Evolutionary conservation across 495 filamentous ascomycete species (phyloP).

Genomic region (Neurospora sp.): DNA sequence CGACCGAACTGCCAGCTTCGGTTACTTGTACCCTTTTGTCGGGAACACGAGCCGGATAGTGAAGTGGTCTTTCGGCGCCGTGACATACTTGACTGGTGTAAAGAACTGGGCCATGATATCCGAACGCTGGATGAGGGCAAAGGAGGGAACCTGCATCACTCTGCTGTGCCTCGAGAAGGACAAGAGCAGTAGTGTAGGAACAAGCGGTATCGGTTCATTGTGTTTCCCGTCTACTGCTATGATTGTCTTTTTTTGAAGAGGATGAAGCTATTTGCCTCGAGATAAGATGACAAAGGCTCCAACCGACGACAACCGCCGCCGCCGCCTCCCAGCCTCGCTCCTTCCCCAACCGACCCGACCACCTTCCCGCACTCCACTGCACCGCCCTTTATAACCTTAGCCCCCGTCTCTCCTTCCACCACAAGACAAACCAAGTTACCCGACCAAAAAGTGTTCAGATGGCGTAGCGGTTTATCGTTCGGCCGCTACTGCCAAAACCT

Average conservation of each 20-base stretch:
- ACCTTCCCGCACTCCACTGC: neutral
- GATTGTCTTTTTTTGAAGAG: neutral
- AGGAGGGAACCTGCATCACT: too few relatives aligned
- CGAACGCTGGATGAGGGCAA: too few relatives aligned
- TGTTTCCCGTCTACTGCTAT: neutral
- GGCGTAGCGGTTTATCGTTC: neutral
- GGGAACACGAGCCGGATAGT: too few relatives aligned
- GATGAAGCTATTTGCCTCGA: neutral
- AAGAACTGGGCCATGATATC: too few relatives aligned
- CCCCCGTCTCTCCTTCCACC: neutral
- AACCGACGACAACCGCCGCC: neutral
- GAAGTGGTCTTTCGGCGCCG: too few relatives aligned
- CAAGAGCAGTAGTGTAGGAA: too few relatives aligned
- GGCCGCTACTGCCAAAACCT: neutral
- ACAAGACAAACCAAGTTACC: neutral
- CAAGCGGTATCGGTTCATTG: neutral
- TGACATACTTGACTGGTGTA: too few relatives aligned
- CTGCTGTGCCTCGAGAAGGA: too few relatives aligned
- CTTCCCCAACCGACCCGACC: neutral
- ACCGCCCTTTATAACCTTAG: neutral
- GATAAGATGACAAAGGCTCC: neutral
- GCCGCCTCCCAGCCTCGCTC: neutral
- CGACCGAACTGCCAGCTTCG: too few relatives aligned
- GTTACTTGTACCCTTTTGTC: too few relatives aligned
- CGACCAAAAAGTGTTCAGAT: neutral